Evolutionary conservation across 768 basidiomycete species (phyloP).

Genomic region (Crepidotus variabilis): DNA sequence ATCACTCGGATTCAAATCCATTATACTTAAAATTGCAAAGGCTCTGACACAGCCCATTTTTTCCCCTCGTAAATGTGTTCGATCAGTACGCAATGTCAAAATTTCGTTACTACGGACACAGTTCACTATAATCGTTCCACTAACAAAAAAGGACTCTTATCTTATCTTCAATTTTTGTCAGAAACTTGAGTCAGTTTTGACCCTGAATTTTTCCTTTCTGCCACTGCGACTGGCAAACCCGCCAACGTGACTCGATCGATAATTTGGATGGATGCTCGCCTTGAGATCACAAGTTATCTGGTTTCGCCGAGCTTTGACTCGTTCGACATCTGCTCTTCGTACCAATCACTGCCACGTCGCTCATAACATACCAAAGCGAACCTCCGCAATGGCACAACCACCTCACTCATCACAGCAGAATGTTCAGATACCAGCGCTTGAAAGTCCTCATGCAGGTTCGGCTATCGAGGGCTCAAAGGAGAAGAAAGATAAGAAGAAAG

Average conservation of each 20-base stretch:
- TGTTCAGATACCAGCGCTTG: conserved; percentile 41
- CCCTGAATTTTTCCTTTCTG: background rate
- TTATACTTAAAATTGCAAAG: too few species aligned
- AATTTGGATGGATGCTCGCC: conserved; percentile 31
- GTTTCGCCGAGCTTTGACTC: conserved; percentile 17
- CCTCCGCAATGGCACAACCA: conserved; percentile 48
- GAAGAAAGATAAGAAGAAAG: conserved; percentile 43
- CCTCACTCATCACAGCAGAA: conserved; percentile 54
- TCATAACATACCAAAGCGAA: conserved; percentile 18
- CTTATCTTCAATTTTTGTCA: background rate
- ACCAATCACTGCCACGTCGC: conserved; percentile 28
- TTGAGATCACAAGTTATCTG: conserved; percentile 25
- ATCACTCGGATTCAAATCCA: too few species aligned
- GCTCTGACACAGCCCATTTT: too few species aligned
- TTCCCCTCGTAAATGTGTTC: too few species aligned
- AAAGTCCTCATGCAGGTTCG: conserved; percentile 35
- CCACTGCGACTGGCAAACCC: background rate
- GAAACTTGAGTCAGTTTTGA: background rate
- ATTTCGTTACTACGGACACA: too few species aligned
- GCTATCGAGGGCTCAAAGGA: conserved; percentile 17
- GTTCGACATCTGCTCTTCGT: conserved; percentile 28
- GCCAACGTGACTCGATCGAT: conserved; percentile 36
- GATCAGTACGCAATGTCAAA: too few species aligned
- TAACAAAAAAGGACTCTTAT: background rate
- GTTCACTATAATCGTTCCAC: background rate